Evolutionary conservation across 2,329 filamentous ascomycete species (phyloP), one percentile per base, ranked within the genome.

Genomic region (Aureobasidium sp.): DNA sequence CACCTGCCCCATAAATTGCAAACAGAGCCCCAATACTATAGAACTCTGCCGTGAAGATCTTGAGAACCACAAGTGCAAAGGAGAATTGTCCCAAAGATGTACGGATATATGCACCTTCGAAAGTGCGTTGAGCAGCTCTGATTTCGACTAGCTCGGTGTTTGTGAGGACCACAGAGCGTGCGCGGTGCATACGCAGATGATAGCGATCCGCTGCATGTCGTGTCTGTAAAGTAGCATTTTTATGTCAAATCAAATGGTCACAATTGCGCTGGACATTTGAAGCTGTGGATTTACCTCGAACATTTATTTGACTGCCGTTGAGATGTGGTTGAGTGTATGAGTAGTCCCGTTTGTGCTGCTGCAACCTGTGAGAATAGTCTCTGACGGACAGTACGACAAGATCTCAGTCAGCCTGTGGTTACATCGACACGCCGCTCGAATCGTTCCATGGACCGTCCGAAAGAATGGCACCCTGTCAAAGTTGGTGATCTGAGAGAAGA

Each of bases 1-100:
- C 80, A 6, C 88, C 88, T 3, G 85, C 83, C 11, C 91, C 93
- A 65, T 97, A 97, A 44, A 89, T 84, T 38, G 93, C 90, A 67
- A 96, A 96, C 27, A 98, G 77, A 6, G 93, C 93, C 62, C 93
- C 93, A 58, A 96, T 95, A 61, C 86, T 83, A 71, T 97, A 97
- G 75, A 98, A 97, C 66, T 97, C 93, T 49, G 84, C 80, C 7
- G 90, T 96, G 74, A 98, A 97, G 70, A 98, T 94, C 73, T 94
- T 95, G 61, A 95, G 81, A 49, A 98, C 88, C 58, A 98, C 84
- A 45, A 98, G 83, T 17, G 91, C 85, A 69, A 98, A 97, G 54
- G 87, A 91, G 74, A 97, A 97, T 65, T 97, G 90, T 3, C 88
- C 88, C 17, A 98, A 81, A 2, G 91, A 90, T 0, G 93, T 98